A percentile compares a stretch with the other conserved stretches of the same genome.
phyloP scores from a whole-genome alignment of 2,329 filamentous ascomycete species.

The Cladosporium colombiae region DNA sequence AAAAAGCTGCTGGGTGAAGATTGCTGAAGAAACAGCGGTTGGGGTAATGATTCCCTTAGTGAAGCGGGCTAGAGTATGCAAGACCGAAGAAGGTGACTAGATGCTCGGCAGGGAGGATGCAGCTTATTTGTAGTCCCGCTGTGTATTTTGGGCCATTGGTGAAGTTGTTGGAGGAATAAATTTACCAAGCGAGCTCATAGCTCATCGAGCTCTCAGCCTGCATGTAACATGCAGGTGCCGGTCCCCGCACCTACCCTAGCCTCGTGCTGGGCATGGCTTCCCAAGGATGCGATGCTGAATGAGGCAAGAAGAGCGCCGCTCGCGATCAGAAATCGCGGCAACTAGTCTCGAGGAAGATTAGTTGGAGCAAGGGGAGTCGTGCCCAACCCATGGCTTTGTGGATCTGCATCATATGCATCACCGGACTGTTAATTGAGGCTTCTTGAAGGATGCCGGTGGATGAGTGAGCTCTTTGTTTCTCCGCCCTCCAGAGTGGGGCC shows the following conservation, averaged over 20 bases:
- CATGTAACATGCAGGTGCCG: slow-evolving; percentile 16
- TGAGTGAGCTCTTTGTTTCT: not conserved
- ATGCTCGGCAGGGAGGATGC: slow-evolving; percentile 4
- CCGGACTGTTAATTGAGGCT: not conserved
- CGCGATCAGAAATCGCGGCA: not conserved
- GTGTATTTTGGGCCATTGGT: not conserved
- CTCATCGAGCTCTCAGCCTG: slow-evolving; percentile 10
- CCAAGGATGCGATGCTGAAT: slow-evolving; percentile 4
- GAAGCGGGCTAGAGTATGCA: slow-evolving; percentile 1
- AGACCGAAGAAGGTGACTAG: not conserved
- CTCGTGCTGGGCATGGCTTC: slow-evolving; percentile 4
- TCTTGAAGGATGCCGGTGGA: not conserved
- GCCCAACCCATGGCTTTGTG: not conserved
- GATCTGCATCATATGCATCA: not conserved
- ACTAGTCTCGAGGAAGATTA: slow-evolving; percentile 9
- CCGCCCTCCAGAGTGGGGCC: not conserved
- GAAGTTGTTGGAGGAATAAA: slow-evolving; percentile 12
- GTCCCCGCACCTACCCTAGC: slow-evolving; percentile 15
- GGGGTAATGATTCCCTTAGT: not conserved
- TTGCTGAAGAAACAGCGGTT: slow-evolving; percentile 16
- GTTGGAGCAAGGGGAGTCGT: slow-evolving; percentile 9
- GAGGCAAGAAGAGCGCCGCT: slow-evolving; percentile 14
- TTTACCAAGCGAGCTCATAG: slow-evolving; percentile 17
- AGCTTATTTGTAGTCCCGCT: slow-evolving; percentile 12
- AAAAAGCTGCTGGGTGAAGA: slow-evolving; percentile 11